phyloP scores from a whole-genome alignment of 1,284 basidiomycete genomes.

The Mycena sp. region DNA sequence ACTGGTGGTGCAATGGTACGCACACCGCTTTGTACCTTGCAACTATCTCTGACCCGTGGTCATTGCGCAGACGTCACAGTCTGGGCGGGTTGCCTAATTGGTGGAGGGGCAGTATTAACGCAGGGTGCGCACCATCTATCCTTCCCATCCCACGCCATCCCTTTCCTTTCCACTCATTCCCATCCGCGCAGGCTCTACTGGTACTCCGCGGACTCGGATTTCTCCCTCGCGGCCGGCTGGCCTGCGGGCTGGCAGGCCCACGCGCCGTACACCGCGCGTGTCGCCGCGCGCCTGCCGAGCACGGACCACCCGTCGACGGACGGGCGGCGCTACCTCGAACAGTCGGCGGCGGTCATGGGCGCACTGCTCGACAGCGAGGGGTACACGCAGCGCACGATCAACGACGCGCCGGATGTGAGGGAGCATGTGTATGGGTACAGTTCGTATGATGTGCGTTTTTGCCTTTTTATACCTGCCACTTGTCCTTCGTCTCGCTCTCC shows the following conservation, averaged over 20 bases:
- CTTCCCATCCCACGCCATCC: neutral
- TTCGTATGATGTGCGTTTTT: constrained; percentile 52
- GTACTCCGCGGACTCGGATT: constrained; percentile 61
- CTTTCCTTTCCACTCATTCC: neutral
- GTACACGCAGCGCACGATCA: constrained; percentile 62
- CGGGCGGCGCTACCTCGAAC: constrained; percentile 64
- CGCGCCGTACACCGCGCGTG: constrained; percentile 56
- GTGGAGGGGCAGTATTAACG: constrained; percentile 73
- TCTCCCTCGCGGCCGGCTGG: constrained; percentile 61
- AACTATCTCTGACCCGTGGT: constrained; percentile 48
- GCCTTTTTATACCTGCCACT: too few relatives aligned
- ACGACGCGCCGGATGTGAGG: constrained; percentile 62
- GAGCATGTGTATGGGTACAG: constrained; percentile 68
- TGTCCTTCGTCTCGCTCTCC: too few relatives aligned
- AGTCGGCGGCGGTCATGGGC: constrained; percentile 55
- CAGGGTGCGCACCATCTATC: constrained; percentile 56
- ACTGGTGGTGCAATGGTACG: constrained; percentile 26
- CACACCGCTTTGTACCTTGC: neutral
- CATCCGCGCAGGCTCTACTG: constrained; percentile 55
- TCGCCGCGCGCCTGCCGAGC: constrained; percentile 60
- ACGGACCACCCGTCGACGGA: constrained; percentile 70
- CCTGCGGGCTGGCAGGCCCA: constrained; percentile 64
- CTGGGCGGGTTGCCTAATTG: constrained; percentile 70
- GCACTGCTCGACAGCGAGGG: constrained; percentile 57
- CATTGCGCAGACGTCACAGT: constrained; percentile 72